Evolutionary conservation across 768 basidiomycete species (phyloP), one percentile per base, ranked within the genome.

Genomic region (Serendipita vermifera): DNA sequence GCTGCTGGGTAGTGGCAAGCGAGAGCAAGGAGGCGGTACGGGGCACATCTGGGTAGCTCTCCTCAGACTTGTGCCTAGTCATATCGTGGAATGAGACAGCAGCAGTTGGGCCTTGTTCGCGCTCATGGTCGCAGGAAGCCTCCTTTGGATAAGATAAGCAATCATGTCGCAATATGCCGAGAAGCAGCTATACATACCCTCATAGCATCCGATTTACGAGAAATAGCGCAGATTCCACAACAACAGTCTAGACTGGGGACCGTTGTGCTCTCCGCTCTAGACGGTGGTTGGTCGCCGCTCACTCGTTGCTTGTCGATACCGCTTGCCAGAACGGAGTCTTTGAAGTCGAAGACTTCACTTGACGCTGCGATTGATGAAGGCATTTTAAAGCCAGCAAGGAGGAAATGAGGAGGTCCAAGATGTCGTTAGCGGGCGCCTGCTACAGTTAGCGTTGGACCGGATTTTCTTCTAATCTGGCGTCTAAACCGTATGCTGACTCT

Each of bases 111-210:
- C 46, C 46, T 22, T 31, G 46, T 31, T 51, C 24, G 17, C 46
- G 46, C 46, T 51, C 46, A 31, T 2, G n/a, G 29, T 51, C 46
- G n/a, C n/a, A 51, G 32, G 46, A 22, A 51, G 15, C 46, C 46
- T 51, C 22, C 17, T 24, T 24, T 51, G 46, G 46, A 22, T 27
- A 11, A 24, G 46, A 51, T 51, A 51, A 51, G 46, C 46, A 22
- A 51, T 51, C 39, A 41, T n/a, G 39, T 41, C 39, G 26, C 39
- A 41, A n/a, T 41, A 20, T 26, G 26, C 39, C 27, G 15, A 41
- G 39, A 41, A 17, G 26, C 6, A n/a, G 26, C 17, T 17, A 26
- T 20, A 41, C 39, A n/a, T n/a, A 41, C 39, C 15, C 39, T 26
- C 27, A 41, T 6, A 22, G 46, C 20, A 2, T 51, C 46, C 9